Conservation (phyloP, 352 stramenopile species). For the Pythium angustatum region DNA sequence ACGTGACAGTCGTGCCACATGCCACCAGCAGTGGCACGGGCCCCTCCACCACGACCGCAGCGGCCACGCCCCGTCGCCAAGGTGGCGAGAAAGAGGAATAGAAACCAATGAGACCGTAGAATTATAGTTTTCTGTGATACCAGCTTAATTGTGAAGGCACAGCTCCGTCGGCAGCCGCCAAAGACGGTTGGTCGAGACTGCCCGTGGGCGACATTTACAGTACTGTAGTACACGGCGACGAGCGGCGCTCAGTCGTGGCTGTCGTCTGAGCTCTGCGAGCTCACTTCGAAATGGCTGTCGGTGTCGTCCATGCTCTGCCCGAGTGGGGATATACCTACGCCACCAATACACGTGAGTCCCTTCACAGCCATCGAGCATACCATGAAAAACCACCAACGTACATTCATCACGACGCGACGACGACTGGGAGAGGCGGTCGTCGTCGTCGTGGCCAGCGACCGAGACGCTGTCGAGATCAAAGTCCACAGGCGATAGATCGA, state of each 20-base stretch:
- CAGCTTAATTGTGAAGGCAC: too few relatives aligned
- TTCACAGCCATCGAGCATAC: neutral
- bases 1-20: too few relatives aligned
- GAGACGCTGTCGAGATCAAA: conserved; percentile 88
- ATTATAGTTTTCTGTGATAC: too few relatives aligned
- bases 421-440: conserved; percentile 68
- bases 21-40: neutral
- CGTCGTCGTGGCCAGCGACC: conserved; percentile 42
- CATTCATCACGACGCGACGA: conserved; percentile 75
- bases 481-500: conserved; percentile 57
- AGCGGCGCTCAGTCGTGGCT: neutral
- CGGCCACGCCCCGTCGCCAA: neutral
- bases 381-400: conserved; percentile 33
- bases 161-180: too few relatives aligned
- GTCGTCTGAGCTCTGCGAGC: conserved; percentile 63
- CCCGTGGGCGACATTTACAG: too few relatives aligned
- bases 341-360: conserved; percentile 2
- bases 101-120: too few relatives aligned
- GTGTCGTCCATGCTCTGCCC: conserved; percentile 75
- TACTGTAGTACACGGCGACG: neutral
- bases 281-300: conserved; percentile 84
- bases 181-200: too few relatives aligned
- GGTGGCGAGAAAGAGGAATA: conserved; percentile 7
- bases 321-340: conserved; percentile 70
- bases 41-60: neutral